A percentile compares a stretch with the other conserved stretches of the same genome.
These are phyloP conservation scores for Apiotrichum siamense DNA, from an alignment of 1,284 basidiomycete species.

Conservation along the genomic window DNA sequence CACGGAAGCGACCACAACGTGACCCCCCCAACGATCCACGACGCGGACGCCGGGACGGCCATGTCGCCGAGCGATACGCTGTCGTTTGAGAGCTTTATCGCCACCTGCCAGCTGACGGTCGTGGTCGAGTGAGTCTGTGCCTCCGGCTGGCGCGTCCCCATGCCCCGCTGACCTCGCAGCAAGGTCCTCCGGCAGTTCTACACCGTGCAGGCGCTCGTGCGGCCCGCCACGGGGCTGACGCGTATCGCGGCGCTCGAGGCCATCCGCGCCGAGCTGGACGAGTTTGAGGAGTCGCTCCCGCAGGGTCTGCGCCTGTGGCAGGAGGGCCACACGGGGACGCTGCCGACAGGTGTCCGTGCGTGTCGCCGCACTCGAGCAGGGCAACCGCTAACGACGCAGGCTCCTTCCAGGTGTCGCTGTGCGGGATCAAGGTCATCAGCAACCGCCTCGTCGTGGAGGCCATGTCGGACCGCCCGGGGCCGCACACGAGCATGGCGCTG, in stretches of 20 bases:
- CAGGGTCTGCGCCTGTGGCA: not conserved
- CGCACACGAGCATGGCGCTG: conserved; percentile 9
- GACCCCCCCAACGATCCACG: conserved; percentile 24
- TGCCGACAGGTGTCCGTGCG: conserved; percentile 26
- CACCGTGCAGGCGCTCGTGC: conserved; percentile 17
- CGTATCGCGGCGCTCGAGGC: conserved; percentile 21
- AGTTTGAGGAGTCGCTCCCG: conserved; percentile 18
- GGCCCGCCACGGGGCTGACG: conserved; percentile 5
- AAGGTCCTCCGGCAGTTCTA: conserved; percentile 21
- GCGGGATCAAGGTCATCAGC: conserved; percentile 22
- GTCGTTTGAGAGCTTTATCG: conserved; percentile 29
- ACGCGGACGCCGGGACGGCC: conserved; percentile 16
- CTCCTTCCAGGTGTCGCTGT: conserved; percentile 27
- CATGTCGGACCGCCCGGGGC: not conserved
- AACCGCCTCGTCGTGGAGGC: conserved; percentile 22
- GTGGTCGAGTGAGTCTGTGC: conserved; percentile 19
- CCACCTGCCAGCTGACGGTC: conserved; percentile 20
- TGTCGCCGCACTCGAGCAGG: not conserved
- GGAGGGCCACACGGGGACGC: not conserved
- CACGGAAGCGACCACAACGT: conserved; percentile 25
- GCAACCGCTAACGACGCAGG: conserved; percentile 16
- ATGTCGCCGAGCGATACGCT: conserved; percentile 3
- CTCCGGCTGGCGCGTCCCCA: not conserved
- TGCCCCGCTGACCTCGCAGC: conserved; percentile 4
- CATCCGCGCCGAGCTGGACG: conserved; percentile 16